A percentile compares a stretch with the other conserved stretches of the same genome.
Conservation (phyloP, 2,329 filamentous ascomycete species). For the Bipolaris cookei region DNA sequence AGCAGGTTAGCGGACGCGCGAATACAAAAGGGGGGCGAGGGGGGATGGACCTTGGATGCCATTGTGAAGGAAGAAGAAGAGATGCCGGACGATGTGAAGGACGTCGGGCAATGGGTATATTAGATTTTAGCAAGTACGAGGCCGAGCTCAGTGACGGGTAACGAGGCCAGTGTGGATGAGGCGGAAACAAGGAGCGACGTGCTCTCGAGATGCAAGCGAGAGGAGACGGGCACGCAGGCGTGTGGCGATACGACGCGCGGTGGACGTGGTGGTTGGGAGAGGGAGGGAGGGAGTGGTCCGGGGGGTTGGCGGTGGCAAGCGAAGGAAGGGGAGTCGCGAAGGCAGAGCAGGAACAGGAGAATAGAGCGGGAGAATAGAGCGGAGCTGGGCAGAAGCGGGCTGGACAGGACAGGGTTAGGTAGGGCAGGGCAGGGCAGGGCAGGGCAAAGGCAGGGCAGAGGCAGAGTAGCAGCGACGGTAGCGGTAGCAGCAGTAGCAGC, state of each 20-base stretch:
- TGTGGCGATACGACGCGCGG: conserved; percentile 23
- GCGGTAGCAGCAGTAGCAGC: neutral
- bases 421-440: neutral
- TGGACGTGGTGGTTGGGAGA: conserved; percentile 12
- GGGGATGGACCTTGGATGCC: conserved; percentile 47
- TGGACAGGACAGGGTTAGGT: neutral
- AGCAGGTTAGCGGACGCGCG: conserved; percentile 33
- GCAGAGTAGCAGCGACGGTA: too few relatives aligned
- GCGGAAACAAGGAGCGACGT: conserved; percentile 11
- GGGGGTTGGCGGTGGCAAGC: conserved; percentile 9
- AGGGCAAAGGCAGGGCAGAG: neutral
- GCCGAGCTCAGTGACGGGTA: conserved; percentile 7
- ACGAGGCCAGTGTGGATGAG: conserved; percentile 5
- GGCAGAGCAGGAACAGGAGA: conserved; percentile 10
- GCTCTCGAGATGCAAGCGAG: conserved; percentile 16
- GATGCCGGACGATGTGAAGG: conserved; percentile 9
- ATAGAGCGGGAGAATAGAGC: neutral
- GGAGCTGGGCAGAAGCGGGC: neutral
- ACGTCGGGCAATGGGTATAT: conserved; percentile 10
- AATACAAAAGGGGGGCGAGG: conserved; percentile 2
- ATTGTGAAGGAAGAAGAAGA: conserved; percentile 34
- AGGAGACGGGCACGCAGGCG: neutral
- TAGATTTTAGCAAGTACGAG: conserved; percentile 5
- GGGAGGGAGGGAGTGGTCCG: neutral
- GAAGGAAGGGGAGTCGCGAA: conserved; percentile 9